Evolutionary conservation across 176 grass and related monocot genomes (phyloP).

Genomic region (Calamus simplicifolius): DNA sequence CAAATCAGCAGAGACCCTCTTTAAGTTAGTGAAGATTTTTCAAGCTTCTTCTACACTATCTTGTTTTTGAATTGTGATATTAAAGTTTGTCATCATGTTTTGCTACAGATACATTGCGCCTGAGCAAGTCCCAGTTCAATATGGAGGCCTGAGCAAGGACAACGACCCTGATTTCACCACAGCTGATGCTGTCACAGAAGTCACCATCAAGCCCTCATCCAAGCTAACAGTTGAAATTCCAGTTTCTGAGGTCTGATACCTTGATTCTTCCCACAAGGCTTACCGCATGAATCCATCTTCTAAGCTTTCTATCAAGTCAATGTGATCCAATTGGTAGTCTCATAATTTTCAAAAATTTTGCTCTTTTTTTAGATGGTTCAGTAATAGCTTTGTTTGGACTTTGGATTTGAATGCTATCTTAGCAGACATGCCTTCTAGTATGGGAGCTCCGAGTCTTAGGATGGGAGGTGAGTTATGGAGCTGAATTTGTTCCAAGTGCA

Average conservation of each 20-base stretch:
- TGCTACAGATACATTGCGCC: conserved; percentile 15
- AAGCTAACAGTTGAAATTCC: conserved; percentile 13
- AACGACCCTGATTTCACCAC: conserved; percentile 14
- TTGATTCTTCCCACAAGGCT: too few relatives aligned
- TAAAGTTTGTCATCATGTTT: conserved; percentile 1
- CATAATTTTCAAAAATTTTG: too few relatives aligned
- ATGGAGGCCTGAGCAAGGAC: conserved; percentile 17
- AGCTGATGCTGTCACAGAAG: conserved; percentile 16
- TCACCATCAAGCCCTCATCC: conserved; percentile 14
- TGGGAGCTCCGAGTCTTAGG: conserved; percentile 24
- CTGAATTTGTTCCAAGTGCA: conserved; percentile 16
- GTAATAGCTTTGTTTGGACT: not conserved
- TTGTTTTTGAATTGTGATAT: too few relatives aligned
- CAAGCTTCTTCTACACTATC: not conserved
- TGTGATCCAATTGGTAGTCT: not conserved
- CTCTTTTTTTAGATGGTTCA: not conserved
- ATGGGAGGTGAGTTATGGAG: conserved; percentile 13
- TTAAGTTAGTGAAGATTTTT: conserved; percentile 34
- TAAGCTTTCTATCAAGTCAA: not conserved
- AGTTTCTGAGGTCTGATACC: conserved; percentile 13
- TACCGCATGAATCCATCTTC: too few relatives aligned
- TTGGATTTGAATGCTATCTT: not conserved
- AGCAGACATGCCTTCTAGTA: not conserved
- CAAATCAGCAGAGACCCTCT: conserved; percentile 79
- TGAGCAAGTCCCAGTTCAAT: conserved; percentile 15